Evolutionary conservation across 202 grass and related monocot genomes (phyloP).

Genomic region (Schoenoplectus tabernaemontani): DNA sequence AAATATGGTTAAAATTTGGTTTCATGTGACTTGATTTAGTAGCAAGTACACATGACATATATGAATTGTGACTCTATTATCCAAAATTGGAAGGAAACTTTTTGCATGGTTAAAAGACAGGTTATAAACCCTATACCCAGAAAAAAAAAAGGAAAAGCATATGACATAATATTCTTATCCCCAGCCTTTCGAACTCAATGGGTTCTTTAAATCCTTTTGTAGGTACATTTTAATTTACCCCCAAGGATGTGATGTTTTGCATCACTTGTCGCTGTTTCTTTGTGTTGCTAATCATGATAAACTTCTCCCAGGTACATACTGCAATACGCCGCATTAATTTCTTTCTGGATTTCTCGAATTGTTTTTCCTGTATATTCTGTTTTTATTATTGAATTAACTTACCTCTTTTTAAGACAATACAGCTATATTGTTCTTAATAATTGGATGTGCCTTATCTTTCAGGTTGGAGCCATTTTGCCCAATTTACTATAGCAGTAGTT

Average conservation of each 20-base stretch:
- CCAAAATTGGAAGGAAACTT: not conserved
- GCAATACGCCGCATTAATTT: conserved; percentile 6
- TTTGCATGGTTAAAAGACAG: not conserved
- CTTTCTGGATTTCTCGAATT: not conserved
- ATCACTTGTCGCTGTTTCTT: conserved; percentile 93
- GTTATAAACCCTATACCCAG: not conserved
- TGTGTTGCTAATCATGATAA: conserved; percentile 97
- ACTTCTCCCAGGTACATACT: conserved; percentile 68
- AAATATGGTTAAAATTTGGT: not conserved
- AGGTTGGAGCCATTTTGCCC: conserved; percentile 95
- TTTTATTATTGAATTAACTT: not conserved
- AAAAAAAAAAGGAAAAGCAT: not conserved
- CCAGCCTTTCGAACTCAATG: not conserved
- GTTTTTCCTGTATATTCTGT: not conserved
- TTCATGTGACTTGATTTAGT: not conserved
- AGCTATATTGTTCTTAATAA: not conserved
- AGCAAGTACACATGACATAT: too few species aligned
- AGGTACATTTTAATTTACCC: conserved; percentile 99
- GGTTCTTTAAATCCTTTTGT: conserved; percentile 28
- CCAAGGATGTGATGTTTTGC: conserved; percentile 91
- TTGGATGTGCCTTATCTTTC: conserved; percentile 29
- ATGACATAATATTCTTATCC: not conserved
- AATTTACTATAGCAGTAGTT: conserved; percentile 97
- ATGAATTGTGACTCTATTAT: not conserved
- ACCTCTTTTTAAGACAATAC: conserved; percentile 10